phyloP scores from a whole-genome alignment of 768 basidiomycete genomes.

The Tylopilus rubrobrunneus region DNA sequence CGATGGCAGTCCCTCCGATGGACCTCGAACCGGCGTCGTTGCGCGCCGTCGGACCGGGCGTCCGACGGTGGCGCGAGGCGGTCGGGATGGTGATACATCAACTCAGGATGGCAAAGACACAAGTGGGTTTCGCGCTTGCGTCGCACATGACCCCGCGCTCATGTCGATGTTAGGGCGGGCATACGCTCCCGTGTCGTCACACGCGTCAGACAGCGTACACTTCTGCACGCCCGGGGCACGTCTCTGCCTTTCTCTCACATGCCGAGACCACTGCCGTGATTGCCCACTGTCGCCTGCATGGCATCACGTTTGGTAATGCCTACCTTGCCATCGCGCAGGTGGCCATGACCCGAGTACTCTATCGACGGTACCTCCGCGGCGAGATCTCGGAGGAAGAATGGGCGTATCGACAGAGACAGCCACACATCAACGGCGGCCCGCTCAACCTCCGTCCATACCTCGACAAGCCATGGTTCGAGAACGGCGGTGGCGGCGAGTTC shows the following conservation, averaged over 20 bases:
- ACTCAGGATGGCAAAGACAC: conserved; percentile 31
- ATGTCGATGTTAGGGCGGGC: conserved; percentile 41
- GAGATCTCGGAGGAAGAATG: conserved; percentile 50
- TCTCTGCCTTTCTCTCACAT: conserved; percentile 23
- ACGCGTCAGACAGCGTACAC: conserved; percentile 33
- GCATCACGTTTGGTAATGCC: conserved; percentile 49
- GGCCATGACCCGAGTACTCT: conserved; percentile 48
- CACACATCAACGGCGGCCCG: conserved; percentile 47
- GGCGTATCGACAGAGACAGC: conserved; percentile 46
- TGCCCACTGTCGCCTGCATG: conserved; percentile 37
- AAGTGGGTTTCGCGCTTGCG: conserved; percentile 27
- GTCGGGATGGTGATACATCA: conserved; percentile 36
- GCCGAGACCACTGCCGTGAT: conserved; percentile 32
- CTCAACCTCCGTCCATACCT: conserved; percentile 50
- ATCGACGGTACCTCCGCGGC: conserved; percentile 43
- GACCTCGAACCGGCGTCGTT: conserved; percentile 32
- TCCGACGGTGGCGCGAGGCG: conserved; percentile 43
- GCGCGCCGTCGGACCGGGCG: conserved; percentile 30
- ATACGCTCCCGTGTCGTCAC: conserved; percentile 46
- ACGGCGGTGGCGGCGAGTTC: conserved; percentile 45
- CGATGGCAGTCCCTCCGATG: conserved; percentile 37
- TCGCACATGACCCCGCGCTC: not conserved
- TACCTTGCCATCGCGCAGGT: conserved; percentile 49
- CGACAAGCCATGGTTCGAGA: conserved; percentile 42
- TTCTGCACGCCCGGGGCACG: conserved; percentile 34